Base-by-base conservation (phyloP, 2,329 filamentous ascomycete genomes). In the Fusarium sp. region DNA sequence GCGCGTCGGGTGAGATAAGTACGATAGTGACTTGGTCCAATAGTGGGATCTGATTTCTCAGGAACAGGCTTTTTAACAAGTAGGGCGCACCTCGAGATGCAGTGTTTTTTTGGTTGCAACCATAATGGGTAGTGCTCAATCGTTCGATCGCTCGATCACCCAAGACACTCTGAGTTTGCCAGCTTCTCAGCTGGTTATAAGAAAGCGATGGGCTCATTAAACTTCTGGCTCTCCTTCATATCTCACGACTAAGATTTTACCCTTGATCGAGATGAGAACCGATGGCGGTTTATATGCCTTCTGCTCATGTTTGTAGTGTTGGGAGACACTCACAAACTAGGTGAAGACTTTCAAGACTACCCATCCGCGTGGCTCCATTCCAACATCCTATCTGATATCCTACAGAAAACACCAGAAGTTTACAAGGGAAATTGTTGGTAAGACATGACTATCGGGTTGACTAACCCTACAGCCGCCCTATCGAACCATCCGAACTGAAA, bases 141-240 rank as follows among this genome's bases (percentile, higher is more conserved):
- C 62, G 18, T 20, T 20, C 18, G 18, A 20, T 20, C 22, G 36
- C 46, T 60, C 61, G 53, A 65, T 65, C 62, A 49, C 54, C 28
- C 53, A 54, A 65, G 62, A 66, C 61, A 65, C 36, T 53, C 22
- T 60, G 38, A n/a, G 31, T 46, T 38, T 54, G 38, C 42, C 17
- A 44, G 42, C 53, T 36, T 40, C 43, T 18, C 18, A n/a, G 45
- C 24, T 40, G 52, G 13, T 33, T 49, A 66, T 66, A 65, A 64
- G 54, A 17, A 60, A 46, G 36, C 42, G 46, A 50, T 22, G 61
- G 61, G 45, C 38, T 66, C 53, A 53, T 65, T 66, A 49, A 65
- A 60, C 61, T 53, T 53, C n/a, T 66, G 24, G 26, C 38, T 18
- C n/a, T 53, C 44, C 39, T 48, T 22, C 62, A 54, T 54, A 48